Base-by-base conservation (phyloP, 306 rosid species). In the Argentina anserina region DNA sequence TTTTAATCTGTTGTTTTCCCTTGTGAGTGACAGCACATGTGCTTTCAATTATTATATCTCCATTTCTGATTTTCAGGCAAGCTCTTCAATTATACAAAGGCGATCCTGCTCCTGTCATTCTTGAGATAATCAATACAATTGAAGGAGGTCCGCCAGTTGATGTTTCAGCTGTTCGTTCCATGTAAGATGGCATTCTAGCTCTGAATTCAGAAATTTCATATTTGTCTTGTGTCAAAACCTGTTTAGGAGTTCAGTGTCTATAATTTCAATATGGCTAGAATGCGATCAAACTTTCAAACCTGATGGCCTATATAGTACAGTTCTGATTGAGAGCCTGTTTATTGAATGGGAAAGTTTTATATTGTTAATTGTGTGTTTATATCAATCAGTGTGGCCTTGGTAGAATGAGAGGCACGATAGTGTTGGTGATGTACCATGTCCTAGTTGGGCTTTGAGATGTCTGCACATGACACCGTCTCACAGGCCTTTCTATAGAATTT, bases 111-210 rank as follows among this genome's bases (percentile, higher is more conserved):
- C 88, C 96, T 74, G 86, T 89, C 55, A 89, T 93, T 87, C 78
- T 81, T 36, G 98, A 93, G 73, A 93, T 93, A 80, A 84, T 91
- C 70, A 89, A 91, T 82, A 93, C 97, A 67, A 94, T 94, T n/a
- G 98, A 89, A 86, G 91, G 97, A 73, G 94, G 96, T 72, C 98
- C 97, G 0, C 98, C 96, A 14, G 97, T 94, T 74, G 98, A 91
- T 87, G 98, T 94, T 86, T 84, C 94, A 70, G 83, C 96, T 69
- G 92, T 91, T 85, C 96, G 96, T 81, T 89, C 94, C 59, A 94
- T 94, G 98, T 93, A 93, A 90, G 98, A 89, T 78, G 50, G 58
- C 75, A 36, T 79, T 81, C 75, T 77, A 43, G 81, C 81, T 81
- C 60, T 58, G 31, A 63, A 43, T 18, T 63, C 46, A 36, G 50